phyloP scores from a whole-genome alignment of 345 rosid genomes.

The Heritiera littoralis region DNA sequence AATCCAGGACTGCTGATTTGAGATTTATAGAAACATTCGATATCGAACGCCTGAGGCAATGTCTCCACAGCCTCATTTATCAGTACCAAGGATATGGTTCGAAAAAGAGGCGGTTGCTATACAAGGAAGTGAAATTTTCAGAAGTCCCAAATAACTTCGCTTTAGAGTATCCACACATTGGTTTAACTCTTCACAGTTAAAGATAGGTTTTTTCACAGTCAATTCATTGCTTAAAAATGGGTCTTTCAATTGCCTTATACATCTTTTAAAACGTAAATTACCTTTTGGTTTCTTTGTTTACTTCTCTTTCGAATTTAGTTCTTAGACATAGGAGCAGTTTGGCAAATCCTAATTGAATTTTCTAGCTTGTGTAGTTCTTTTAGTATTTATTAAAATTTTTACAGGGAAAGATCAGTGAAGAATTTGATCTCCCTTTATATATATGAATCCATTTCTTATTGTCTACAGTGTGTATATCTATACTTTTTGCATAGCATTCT shows the following conservation, averaged over 20 bases:
- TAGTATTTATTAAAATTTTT: neutral
- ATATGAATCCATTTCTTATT: neutral
- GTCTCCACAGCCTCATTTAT: slow-evolving; percentile 66
- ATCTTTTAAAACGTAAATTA: too few species aligned
- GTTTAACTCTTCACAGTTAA: neutral
- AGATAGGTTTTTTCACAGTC: too few species aligned
- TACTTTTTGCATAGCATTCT: neutral
- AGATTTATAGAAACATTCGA: slow-evolving; percentile 66
- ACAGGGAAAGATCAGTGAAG: neutral
- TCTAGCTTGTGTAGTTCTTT: neutral
- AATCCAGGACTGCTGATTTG: slow-evolving; percentile 58
- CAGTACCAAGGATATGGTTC: slow-evolving; percentile 73
- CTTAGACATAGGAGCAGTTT: neutral
- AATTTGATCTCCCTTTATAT: neutral
- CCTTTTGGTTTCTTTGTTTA: neutral
- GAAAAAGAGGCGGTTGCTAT: slow-evolving; percentile 64
- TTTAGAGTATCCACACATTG: slow-evolving; percentile 13
- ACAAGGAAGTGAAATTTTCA: slow-evolving; percentile 54
- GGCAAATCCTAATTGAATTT: neutral
- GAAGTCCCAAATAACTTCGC: slow-evolving; percentile 49
- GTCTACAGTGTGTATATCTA: neutral
- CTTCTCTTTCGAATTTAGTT: neutral
- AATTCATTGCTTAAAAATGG: too few species aligned
- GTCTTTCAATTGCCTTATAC: neutral
- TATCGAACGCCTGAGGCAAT: slow-evolving; percentile 46